Conservation (phyloP, 345 rosid genomes). For the Acer yangbiense region DNA sequence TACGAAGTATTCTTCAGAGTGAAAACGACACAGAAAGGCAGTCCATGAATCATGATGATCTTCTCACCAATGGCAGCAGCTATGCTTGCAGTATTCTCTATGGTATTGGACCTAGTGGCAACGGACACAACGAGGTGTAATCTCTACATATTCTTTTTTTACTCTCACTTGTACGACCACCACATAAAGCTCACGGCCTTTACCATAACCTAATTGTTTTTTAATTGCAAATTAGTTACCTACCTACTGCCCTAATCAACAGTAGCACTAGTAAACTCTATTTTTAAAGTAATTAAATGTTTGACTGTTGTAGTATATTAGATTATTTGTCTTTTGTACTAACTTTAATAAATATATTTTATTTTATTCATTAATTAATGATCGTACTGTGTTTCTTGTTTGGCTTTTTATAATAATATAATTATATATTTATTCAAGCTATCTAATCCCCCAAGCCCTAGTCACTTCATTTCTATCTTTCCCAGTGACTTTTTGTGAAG, state of each 20-base stretch:
- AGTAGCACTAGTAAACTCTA: too few species aligned
- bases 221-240: neutral
- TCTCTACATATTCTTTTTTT: too few species aligned
- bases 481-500: neutral
- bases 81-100: neutral
- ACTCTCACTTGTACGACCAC: neutral
- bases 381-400: too few species aligned
- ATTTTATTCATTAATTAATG: too few species aligned
- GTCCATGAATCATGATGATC: neutral
- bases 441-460: too few species aligned
- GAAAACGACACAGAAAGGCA: neutral
- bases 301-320: neutral
- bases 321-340: too few species aligned
- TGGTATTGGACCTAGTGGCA: neutral
- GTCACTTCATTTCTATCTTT: neutral
- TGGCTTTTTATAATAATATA: too few species aligned
- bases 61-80: too few species aligned
- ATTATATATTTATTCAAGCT: too few species aligned
- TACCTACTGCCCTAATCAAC: neutral
- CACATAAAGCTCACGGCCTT: slow-evolving; percentile 7
- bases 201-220: neutral
- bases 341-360: too few species aligned
- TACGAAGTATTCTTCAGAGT: neutral
- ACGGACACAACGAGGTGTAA: neutral
- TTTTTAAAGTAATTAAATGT: neutral